phyloP scores from a whole-genome alignment of 169 alveolate species.

The Condylostoma magnum region DNA sequence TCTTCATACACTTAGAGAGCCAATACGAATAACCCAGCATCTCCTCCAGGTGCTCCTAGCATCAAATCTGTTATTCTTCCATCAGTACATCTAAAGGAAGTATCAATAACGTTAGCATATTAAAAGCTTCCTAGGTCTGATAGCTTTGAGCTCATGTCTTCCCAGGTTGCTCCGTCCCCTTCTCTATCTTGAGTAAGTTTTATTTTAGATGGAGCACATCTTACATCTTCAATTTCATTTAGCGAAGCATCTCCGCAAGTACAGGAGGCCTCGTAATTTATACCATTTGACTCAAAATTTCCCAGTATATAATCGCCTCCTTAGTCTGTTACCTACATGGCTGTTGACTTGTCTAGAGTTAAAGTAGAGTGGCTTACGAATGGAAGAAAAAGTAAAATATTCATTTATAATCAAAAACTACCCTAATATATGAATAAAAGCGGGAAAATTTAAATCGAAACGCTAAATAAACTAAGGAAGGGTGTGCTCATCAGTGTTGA shows the following conservation, averaged over 20 bases:
- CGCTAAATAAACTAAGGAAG: too few relatives aligned
- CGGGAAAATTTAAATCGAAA: too few relatives aligned
- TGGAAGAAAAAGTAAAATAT: too few relatives aligned
- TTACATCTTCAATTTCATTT: conserved; percentile 39
- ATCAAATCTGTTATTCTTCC: conserved; percentile 44
- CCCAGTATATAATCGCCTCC: too few relatives aligned
- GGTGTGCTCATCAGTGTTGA: conserved; percentile 23
- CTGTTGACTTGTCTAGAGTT: too few relatives aligned
- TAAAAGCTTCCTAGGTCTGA: conserved; percentile 23
- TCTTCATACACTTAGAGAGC: conserved; percentile 51
- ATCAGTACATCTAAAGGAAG: conserved; percentile 45
- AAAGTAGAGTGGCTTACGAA: too few relatives aligned
- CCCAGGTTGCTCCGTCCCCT: conserved; percentile 45
- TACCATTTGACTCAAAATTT: too few relatives aligned
- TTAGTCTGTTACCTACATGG: too few relatives aligned
- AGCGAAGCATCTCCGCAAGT: conserved; percentile 32
- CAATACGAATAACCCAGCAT: conserved; percentile 49
- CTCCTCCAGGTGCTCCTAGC: conserved; percentile 54
- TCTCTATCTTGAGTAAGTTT: conserved; percentile 40
- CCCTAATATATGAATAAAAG: too few relatives aligned
- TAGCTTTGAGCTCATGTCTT: conserved; percentile 36
- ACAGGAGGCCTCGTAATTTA: conserved; percentile 43
- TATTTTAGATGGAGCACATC: conserved; percentile 46
- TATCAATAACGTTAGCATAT: conserved; percentile 32
- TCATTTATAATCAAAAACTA: too few relatives aligned